Evolutionary conservation across 2,329 filamentous ascomycete genomes (phyloP), one percentile per base, ranked within the genome.

Genomic region (Arthroderma sp.): DNA sequence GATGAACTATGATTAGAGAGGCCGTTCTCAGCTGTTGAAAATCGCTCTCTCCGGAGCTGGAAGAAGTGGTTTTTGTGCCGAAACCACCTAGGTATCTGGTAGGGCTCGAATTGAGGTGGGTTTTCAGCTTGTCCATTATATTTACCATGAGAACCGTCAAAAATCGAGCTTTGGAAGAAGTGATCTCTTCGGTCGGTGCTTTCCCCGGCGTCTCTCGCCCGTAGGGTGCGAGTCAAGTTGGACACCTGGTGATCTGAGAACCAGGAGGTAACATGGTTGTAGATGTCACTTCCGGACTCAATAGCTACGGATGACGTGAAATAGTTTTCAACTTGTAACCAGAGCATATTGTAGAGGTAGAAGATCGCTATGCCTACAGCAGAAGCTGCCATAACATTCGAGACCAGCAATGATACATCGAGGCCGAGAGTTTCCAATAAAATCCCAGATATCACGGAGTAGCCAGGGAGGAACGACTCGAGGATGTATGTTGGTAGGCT

Each of bases 261-360:
- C 65, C 75, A 81, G 47, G 71, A 68, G 65, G 80, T 77, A 42
- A 81, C 54, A 45, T 80, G 72, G 4, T 56, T 45, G 54, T 77
- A 78, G 38, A 80, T 78, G 46, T 75, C 71, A 53, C 81, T 77
- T 39, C 66, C 67, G 50, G 70, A 72, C 48, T 63, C 68, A 38
- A 81, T 65, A 38, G 69, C 69, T 48, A 81, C 47, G 1, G 57
- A 62, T 10, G 66, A 66, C 48, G 66, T 67, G 52, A 66, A 64
- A 44, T 66, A 58, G 3, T 51, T 48, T 11, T 55, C 44, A 43
- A 70, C 65, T 22, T 56, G 34, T 1, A 49, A 46, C 30, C 56
- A 58, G 10, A 56, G 45, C 11, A 60, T 52, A 2, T 48, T 48
- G 50, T 62, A 65, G 8, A 66, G 34, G 47, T 61, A 69, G 27